phyloP scores from a whole-genome alignment of 208 protist species.

The Naegleria fowleri region DNA sequence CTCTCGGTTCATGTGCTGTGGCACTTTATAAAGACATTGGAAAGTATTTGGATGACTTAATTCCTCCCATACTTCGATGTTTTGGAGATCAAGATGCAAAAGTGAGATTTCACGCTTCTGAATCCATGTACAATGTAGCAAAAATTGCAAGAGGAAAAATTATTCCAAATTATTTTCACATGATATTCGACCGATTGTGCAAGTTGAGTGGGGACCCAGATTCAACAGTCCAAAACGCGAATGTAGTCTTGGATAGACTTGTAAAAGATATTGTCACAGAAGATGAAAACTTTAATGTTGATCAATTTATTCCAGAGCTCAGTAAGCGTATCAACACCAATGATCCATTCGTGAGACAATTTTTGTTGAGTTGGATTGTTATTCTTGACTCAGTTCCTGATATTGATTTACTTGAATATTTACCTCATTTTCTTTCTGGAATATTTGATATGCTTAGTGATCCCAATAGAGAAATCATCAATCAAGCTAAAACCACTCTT shows the following conservation, averaged over 20 bases:
- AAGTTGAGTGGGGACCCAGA: slow-evolving; percentile 65
- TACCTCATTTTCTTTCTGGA: slow-evolving; percentile 66
- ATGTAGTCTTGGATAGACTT: slow-evolving; percentile 58
- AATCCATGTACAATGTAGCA: slow-evolving; percentile 78
- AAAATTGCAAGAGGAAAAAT: slow-evolving; percentile 55
- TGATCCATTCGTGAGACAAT: slow-evolving; percentile 53
- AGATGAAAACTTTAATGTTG: slow-evolving; percentile 51
- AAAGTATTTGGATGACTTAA: slow-evolving; percentile 5
- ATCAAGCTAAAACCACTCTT: slow-evolving; percentile 3
- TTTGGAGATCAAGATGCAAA: slow-evolving; percentile 61
- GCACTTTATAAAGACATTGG: neutral
- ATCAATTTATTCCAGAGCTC: slow-evolving; percentile 64
- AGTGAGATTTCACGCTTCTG: slow-evolving; percentile 77
- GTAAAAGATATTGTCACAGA: slow-evolving; percentile 70
- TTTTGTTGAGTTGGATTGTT: slow-evolving; percentile 67
- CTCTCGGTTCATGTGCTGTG: neutral
- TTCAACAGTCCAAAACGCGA: slow-evolving; percentile 59
- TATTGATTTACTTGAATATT: slow-evolving; percentile 63
- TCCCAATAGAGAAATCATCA: slow-evolving; percentile 41
- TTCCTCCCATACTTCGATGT: neutral
- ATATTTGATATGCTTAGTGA: slow-evolving; percentile 55
- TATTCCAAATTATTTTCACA: slow-evolving; percentile 57
- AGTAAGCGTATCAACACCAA: slow-evolving; percentile 47
- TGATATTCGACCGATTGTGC: slow-evolving; percentile 70
- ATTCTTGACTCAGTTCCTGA: slow-evolving; percentile 67